A percentile compares a stretch with the other conserved stretches of the same genome.
Evolutionary conservation across 1,284 basidiomycete genomes (phyloP).

Genomic region (Phlebopus sp.): DNA sequence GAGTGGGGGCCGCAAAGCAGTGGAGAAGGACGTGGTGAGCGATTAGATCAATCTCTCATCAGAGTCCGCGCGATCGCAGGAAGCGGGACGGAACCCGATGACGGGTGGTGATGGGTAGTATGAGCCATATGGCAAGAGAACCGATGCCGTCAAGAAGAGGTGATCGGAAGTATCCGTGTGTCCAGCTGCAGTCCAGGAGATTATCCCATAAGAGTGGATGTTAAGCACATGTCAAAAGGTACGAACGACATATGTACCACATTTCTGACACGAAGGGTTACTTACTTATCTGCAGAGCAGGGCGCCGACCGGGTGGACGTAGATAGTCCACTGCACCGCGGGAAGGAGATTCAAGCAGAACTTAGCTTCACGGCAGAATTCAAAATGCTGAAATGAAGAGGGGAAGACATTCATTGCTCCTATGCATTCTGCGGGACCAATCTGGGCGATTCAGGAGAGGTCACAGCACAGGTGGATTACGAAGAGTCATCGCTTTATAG

Average conservation of each 20-base stretch:
- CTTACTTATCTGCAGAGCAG: conserved; percentile 21
- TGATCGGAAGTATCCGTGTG: conserved; percentile 27
- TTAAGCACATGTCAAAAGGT: conserved; percentile 15
- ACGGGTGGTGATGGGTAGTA: conserved; percentile 18
- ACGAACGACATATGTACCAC: conserved; percentile 16
- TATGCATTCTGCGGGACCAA: neutral
- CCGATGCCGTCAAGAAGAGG: conserved; percentile 27
- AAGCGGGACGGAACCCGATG: conserved; percentile 34
- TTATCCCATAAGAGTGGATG: conserved; percentile 20
- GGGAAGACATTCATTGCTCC: neutral
- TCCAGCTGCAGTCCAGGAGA: conserved; percentile 9
- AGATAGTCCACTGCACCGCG: conserved; percentile 13
- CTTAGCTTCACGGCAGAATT: neutral
- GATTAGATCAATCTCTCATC: conserved; percentile 27
- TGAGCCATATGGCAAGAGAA: conserved; percentile 36
- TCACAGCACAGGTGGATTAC: conserved; percentile 4
- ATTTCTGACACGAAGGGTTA: conserved; percentile 20
- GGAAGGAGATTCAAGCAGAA: neutral
- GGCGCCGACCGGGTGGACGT: conserved; percentile 3
- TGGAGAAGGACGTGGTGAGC: conserved; percentile 11
- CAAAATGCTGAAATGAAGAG: neutral
- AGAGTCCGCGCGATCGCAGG: conserved; percentile 29
- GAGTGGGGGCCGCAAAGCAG: conserved; percentile 20
- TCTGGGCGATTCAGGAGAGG: neutral
- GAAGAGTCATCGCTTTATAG: conserved; percentile 8